Conservation (phyloP, 2,329 filamentous ascomycete species). For the Coniochaeta ligniaria region DNA sequence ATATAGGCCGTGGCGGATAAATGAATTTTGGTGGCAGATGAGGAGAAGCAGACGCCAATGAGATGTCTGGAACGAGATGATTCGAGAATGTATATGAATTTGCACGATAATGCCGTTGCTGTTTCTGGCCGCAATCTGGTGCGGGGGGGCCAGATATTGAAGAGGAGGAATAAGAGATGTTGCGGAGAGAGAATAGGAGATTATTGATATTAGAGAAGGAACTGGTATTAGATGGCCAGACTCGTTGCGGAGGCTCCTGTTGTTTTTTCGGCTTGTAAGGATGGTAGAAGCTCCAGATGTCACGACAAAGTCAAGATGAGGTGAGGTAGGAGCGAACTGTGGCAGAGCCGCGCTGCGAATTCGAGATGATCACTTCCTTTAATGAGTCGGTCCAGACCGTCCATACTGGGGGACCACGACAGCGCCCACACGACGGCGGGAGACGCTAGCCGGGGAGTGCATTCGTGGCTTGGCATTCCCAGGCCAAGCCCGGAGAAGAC, state of each 20-base stretch:
- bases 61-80: slow-evolving; percentile 6
- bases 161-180: background rate
- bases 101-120: slow-evolving; percentile 16
- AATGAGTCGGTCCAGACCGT: background rate
- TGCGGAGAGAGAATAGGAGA: background rate
- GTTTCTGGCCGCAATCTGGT: slow-evolving; percentile 1
- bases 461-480: background rate
- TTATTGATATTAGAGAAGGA: background rate
- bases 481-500: background rate
- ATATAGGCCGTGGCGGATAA: slow-evolving; percentile 21
- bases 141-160: background rate
- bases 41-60: slow-evolving; percentile 14
- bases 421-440: background rate
- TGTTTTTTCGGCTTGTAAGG: background rate
- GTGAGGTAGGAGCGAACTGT: background rate
- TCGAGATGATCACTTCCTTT: slow-evolving; percentile 4
- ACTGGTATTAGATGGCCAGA: background rate
- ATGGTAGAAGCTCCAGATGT: background rate
- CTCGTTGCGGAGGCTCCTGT: background rate
- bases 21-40: slow-evolving; percentile 13
- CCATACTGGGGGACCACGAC: background rate
- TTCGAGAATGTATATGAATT: slow-evolving; percentile 9
- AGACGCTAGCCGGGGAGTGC: background rate
- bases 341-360: background rate
- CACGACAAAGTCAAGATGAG: background rate